Conservation (phyloP, 179 eudicot genomes). For the Silene vulgaris region DNA sequence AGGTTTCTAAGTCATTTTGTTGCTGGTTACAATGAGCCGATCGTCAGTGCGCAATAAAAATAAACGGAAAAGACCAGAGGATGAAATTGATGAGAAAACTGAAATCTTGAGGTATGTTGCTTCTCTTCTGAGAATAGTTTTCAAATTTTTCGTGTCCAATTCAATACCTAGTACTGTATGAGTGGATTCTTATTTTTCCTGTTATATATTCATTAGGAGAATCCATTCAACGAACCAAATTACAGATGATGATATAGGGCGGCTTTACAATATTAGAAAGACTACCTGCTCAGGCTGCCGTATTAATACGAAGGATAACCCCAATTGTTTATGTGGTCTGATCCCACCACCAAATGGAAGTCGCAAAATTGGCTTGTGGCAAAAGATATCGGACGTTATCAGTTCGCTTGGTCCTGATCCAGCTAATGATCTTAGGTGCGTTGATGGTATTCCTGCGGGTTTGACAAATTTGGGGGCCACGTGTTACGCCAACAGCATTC, state of each 20-base stretch:
- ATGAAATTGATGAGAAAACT: slow-evolving; percentile 44
- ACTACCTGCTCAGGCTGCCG: slow-evolving; percentile 89
- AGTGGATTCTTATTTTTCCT: neutral
- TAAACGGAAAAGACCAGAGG: slow-evolving; percentile 62
- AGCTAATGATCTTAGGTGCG: slow-evolving; percentile 57
- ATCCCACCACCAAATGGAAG: slow-evolving; percentile 74
- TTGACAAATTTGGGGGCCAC: slow-evolving; percentile 96
- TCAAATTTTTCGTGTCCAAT: neutral
- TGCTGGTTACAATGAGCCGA: slow-evolving; percentile 43
- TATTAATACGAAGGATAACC: slow-evolving; percentile 83
- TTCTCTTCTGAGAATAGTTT: neutral
- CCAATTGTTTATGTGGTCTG: slow-evolving; percentile 91
- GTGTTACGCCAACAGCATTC: slow-evolving; percentile 96
- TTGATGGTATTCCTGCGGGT: slow-evolving; percentile 67
- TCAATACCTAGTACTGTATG: neutral
- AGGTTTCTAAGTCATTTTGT: slow-evolving; percentile 15
- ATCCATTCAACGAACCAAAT: slow-evolving; percentile 53
- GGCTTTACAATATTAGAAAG: slow-evolving; percentile 69
- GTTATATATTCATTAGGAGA: slow-evolving; percentile 45
- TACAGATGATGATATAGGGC: slow-evolving; percentile 60
- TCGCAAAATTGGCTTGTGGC: slow-evolving; percentile 93
- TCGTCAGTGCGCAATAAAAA: slow-evolving; percentile 75
- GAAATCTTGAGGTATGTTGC: slow-evolving; percentile 50
- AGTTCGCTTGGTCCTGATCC: slow-evolving; percentile 75
- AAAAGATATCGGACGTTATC: slow-evolving; percentile 64